Conservation (phyloP, 2,329 filamentous ascomycete genomes). For the Salinomyces thailandicus region DNA sequence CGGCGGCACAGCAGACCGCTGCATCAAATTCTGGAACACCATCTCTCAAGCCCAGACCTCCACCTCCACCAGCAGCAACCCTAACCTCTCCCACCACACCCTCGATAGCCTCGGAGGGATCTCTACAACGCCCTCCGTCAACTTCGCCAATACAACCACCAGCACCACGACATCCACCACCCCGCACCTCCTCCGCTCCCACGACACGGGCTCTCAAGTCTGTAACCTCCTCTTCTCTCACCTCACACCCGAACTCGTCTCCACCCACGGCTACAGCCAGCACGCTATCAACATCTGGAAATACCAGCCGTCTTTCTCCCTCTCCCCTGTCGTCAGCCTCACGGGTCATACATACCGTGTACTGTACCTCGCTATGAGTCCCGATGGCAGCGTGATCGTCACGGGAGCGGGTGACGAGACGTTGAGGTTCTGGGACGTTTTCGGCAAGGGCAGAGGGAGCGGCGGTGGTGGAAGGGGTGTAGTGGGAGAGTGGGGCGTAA, state of each 20-base stretch:
- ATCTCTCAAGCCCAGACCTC: conserved; percentile 31
- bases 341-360: conserved; percentile 97
- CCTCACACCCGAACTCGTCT: conserved; percentile 95
- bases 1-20: conserved; percentile 86
- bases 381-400: conserved; percentile 84
- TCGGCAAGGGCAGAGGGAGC: conserved; percentile 63
- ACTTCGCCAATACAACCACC: conserved; percentile 15
- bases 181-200: conserved; percentile 54
- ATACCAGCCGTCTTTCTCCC: conserved; percentile 91
- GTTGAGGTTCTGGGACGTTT: conserved; percentile 91
- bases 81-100: conserved; percentile 7
- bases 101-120: conserved; percentile 14
- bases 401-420: conserved; percentile 96
- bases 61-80: conserved; percentile 9
- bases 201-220: conserved; percentile 97
- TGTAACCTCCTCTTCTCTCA: conserved; percentile 97
- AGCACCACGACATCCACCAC: conserved; percentile 20
- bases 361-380: conserved; percentile 92
- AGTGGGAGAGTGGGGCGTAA: conserved; percentile 61
- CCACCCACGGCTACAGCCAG: conserved; percentile 92
- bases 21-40: conserved; percentile 98
- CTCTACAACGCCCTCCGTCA: too few species aligned
- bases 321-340: conserved; percentile 91
- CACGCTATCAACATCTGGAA: conserved; percentile 99
- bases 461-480: conserved; percentile 51